Conservation (phyloP, 2,329 filamentous ascomycete genomes). For the Whalleya microplaca region DNA sequence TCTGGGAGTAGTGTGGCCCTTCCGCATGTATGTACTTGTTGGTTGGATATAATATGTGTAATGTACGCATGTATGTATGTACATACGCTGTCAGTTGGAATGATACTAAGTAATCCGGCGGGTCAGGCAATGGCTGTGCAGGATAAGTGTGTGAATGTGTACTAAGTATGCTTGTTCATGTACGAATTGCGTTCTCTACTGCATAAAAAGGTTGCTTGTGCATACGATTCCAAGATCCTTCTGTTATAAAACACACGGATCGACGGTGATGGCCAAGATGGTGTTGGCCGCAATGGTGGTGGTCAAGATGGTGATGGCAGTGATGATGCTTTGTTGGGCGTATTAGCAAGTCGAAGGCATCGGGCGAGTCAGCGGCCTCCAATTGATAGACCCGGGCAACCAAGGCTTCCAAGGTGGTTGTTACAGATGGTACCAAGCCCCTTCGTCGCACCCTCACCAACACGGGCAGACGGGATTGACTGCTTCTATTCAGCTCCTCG, state of each 20-base stretch:
- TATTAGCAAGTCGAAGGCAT: too few relatives aligned
- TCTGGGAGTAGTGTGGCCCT: conserved; percentile 3
- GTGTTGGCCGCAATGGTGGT: too few relatives aligned
- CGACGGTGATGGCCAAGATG: too few relatives aligned
- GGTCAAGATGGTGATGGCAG: too few relatives aligned
- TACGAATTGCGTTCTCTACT: neutral
- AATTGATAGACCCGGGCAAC: too few relatives aligned
- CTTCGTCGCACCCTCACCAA: neutral
- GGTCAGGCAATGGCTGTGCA: conserved; percentile 12
- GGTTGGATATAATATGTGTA: conserved; percentile 5
- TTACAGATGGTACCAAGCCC: too few relatives aligned
- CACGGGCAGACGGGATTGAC: neutral
- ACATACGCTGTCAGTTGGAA: neutral
- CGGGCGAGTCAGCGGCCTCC: too few relatives aligned
- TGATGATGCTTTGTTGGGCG: too few relatives aligned
- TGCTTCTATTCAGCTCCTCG: neutral
- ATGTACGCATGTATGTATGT: conserved; percentile 6
- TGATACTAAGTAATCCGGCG: neutral
- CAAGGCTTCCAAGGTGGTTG: too few relatives aligned
- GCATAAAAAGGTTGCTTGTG: neutral
- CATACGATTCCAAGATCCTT: neutral
- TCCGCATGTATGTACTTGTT: neutral
- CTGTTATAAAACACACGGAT: too few relatives aligned
- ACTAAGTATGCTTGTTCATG: neutral
- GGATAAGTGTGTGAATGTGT: neutral